phyloP scores from a whole-genome alignment of 306 rosid genomes.

The Inga laurina region DNA sequence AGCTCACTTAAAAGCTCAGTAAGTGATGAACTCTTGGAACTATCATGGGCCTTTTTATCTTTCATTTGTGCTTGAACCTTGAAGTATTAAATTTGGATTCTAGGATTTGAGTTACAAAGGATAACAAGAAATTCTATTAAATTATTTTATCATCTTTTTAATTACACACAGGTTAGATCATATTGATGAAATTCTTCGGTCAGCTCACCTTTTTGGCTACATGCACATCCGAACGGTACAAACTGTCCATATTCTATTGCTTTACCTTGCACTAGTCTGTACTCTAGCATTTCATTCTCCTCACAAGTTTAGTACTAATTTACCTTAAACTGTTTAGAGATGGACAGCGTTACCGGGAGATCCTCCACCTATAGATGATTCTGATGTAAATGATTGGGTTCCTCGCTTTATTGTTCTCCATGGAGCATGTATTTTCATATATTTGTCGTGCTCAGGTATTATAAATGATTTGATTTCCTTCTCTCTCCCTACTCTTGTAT shows the following conservation, averaged over 20 bases:
- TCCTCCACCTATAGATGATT: conserved; percentile 79
- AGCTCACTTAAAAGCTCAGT: conserved; percentile 89
- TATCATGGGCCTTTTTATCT: conserved; percentile 10
- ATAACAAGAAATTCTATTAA: conserved; percentile 1
- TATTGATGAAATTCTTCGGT: conserved; percentile 74
- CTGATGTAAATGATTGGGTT: conserved; percentile 84
- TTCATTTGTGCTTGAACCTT: conserved; percentile 4
- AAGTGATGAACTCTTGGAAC: conserved; percentile 38
- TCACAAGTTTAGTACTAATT: conserved; percentile 21
- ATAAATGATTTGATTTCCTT: conserved; percentile 21
- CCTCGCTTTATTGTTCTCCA: conserved; percentile 90
- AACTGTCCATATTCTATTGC: conserved; percentile 22
- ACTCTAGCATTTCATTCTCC: neutral
- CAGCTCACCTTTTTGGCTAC: conserved; percentile 82
- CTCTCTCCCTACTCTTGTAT: neutral
- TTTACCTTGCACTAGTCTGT: conserved; percentile 23
- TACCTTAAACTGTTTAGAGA: conserved; percentile 45
- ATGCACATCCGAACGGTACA: conserved; percentile 77
- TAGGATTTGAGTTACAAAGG: neutral
- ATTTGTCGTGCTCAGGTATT: conserved; percentile 71
- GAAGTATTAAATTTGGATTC: conserved; percentile 27
- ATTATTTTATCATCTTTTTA: conserved; percentile 9
- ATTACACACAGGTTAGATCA: conserved; percentile 73
- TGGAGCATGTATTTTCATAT: conserved; percentile 72
- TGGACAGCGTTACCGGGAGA: conserved; percentile 89